These are phyloP conservation scores for Aspergillus sp. DNA, from an alignment of 2,329 filamentous ascomycete genomes.

Conservation along the genomic window DNA sequence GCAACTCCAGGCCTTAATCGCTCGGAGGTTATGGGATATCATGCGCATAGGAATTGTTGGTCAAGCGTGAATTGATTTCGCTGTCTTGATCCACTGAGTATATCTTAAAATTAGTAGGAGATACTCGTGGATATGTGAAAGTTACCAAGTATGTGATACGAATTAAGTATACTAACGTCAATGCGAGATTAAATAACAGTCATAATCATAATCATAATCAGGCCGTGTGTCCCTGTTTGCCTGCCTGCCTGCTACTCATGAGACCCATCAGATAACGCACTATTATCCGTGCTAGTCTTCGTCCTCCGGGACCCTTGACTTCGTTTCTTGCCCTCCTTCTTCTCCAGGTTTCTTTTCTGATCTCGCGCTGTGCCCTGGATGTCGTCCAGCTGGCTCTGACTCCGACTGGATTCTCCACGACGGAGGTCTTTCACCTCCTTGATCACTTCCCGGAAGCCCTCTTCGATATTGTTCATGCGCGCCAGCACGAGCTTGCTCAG, in stretches of 20 bases:
- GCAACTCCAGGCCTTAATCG: too few species aligned
- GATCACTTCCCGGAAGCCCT: constrained; percentile 80
- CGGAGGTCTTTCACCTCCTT: constrained; percentile 61
- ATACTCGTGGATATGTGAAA: too few species aligned
- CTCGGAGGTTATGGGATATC: too few species aligned
- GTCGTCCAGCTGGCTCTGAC: constrained; percentile 21
- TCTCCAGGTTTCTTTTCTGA: constrained; percentile 21
- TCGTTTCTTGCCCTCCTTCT: constrained; percentile 17
- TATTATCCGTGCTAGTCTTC: constrained; percentile 13
- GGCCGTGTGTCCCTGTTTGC: too few species aligned
- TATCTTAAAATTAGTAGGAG: too few species aligned
- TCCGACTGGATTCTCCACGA: constrained; percentile 38
- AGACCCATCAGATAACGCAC: background rate
- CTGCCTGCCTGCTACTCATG: background rate
- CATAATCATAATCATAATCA: too few species aligned
- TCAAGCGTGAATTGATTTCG: too few species aligned
- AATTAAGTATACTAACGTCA: too few species aligned
- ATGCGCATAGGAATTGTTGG: too few species aligned
- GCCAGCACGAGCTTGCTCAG: constrained; percentile 73
- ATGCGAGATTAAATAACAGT: too few species aligned
- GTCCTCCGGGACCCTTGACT: constrained; percentile 11
- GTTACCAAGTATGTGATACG: too few species aligned
- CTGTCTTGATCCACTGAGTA: too few species aligned
- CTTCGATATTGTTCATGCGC: constrained; percentile 86
- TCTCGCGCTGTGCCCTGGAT: constrained; percentile 14